Percentiles rank a stretch among this genome's conserved stretches.
These are phyloP conservation scores for Kregervanrija fluxuum DNA, from an alignment of 805 yeast genomes.

Conservation along the genomic window DNA sequence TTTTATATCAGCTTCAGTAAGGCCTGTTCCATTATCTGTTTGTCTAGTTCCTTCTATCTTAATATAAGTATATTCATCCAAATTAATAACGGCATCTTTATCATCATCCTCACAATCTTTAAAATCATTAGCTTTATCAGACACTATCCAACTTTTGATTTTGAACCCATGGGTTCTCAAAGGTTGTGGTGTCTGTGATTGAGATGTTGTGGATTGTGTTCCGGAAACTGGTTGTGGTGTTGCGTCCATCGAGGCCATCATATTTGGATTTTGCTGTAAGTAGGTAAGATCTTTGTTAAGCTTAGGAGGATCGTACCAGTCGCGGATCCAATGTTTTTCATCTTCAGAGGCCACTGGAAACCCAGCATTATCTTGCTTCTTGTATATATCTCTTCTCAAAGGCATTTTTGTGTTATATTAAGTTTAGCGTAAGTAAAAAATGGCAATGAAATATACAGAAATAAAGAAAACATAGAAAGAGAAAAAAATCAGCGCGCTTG, in stretches of 20 bases:
- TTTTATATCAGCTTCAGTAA: conserved; percentile 33
- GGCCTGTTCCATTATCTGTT: conserved; percentile 15
- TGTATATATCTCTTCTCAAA: conserved; percentile 28
- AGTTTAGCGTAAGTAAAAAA: too few relatives aligned
- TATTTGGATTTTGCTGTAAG: conserved; percentile 8
- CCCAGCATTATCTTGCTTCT: conserved; percentile 24
- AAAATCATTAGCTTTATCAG: not conserved
- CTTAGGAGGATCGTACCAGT: conserved; percentile 28
- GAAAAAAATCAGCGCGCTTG: conserved; percentile 11
- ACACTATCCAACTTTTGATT: conserved; percentile 28
- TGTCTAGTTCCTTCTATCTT: conserved; percentile 1
- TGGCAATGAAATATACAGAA: not conserved
- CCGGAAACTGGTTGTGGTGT: conserved; percentile 17
- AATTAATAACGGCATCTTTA: conserved; percentile 27
- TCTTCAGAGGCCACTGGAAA: conserved; percentile 13
- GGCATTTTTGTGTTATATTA: conserved; percentile 18
- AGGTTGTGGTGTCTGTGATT: conserved; percentile 23
- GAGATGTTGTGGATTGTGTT: conserved; percentile 13
- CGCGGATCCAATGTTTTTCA: conserved; percentile 25
- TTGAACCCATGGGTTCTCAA: conserved; percentile 24
- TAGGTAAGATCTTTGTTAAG: not conserved
- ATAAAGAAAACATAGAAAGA: conserved; percentile 22
- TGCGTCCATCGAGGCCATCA: conserved; percentile 17
- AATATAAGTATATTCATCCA: conserved; percentile 28
- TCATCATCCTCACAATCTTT: conserved; percentile 28